These are phyloP conservation scores for Phytophthora pluvialis DNA, from an alignment of 352 stramenopile species.

Conservation along the genomic window DNA sequence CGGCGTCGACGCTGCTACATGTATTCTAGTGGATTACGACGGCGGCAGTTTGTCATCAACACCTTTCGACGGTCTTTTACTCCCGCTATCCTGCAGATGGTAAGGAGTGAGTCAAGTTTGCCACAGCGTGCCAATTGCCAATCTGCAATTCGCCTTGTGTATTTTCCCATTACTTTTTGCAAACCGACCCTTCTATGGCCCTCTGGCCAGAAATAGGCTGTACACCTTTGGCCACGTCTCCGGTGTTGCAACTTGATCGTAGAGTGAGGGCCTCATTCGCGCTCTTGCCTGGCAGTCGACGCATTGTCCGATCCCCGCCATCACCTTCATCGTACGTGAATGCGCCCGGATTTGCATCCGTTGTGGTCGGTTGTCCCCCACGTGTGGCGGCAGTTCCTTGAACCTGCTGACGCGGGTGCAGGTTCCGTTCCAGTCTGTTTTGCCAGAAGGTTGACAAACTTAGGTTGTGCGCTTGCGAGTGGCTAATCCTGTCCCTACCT, in stretches of 20 bases:
- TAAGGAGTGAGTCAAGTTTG: conserved; percentile 10
- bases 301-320: conserved; percentile 6
- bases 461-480: conserved; percentile 19
- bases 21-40: no score
- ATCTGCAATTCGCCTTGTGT: conserved; percentile 16
- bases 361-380: conserved; percentile 5
- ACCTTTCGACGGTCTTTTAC: not conserved
- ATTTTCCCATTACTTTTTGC: conserved; percentile 11
- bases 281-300: conserved; percentile 2
- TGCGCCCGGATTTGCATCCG: conserved; percentile 12
- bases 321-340: conserved; percentile 26
- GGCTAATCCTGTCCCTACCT: conserved; percentile 3
- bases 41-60: not conserved
- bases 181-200: conserved; percentile 19
- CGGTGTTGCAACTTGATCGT: conserved; percentile 12
- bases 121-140: not conserved
- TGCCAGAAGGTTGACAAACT: conserved; percentile 19
- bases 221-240: conserved; percentile 1
- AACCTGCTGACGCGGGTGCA: conserved; percentile 28
- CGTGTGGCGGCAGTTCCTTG: conserved; percentile 15
- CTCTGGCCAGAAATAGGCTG: conserved; percentile 18
- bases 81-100: conserved; percentile 9
- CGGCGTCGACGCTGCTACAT: not conserved
- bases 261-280: conserved; percentile 14
- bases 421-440: conserved; percentile 29